phyloP scores from a whole-genome alignment of 148 eudicot species.

The Rhododendron vialii region DNA sequence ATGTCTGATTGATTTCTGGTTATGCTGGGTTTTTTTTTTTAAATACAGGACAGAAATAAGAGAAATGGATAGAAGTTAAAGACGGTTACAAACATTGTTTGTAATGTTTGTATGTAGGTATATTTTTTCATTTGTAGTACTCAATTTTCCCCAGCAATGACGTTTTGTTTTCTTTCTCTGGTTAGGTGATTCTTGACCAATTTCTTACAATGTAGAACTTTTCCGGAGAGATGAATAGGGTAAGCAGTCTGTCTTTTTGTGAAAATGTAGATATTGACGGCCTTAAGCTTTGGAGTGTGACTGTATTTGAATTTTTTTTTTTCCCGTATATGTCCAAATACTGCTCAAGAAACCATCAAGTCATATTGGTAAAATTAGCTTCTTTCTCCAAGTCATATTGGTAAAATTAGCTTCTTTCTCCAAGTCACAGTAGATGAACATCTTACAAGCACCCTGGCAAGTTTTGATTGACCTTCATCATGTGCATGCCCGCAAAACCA shows the following conservation, averaged over 20 bases:
- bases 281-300: not conserved
- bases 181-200: not conserved
- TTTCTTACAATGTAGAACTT: not conserved
- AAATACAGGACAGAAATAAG: constrained; percentile 1
- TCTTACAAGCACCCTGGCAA: not conserved
- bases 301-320: not conserved
- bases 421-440: not conserved
- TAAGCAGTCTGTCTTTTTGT: not conserved
- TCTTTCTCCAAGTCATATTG: not conserved
- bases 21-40: not conserved
- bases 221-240: not conserved
- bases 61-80: not conserved
- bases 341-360: not conserved
- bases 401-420: not conserved
- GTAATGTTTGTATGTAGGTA: not conserved
- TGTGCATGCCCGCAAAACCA: not conserved
- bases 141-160: not conserved
- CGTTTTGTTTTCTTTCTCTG: not conserved
- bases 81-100: not conserved
- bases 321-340: not conserved
- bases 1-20: constrained; percentile 40
- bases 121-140: too few species aligned
- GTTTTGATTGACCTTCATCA: not conserved
- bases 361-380: not conserved
- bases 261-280: not conserved